These are phyloP conservation scores for Chaetoceros tenuissimus DNA, from an alignment of 108 stramenopile genomes.

Conservation along the genomic window DNA sequence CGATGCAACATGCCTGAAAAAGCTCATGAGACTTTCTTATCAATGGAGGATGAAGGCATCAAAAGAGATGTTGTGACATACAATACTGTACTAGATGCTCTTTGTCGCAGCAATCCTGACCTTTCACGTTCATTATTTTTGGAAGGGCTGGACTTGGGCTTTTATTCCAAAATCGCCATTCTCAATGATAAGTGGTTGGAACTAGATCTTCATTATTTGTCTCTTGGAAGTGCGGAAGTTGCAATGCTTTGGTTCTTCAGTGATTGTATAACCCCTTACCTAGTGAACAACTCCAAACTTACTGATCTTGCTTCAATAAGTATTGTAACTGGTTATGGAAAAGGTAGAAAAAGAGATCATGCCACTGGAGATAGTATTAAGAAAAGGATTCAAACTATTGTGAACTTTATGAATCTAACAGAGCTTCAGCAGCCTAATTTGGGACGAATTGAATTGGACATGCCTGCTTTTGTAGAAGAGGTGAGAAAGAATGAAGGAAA, in stretches of 20 bases:
- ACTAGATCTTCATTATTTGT: slow-evolving; percentile 78
- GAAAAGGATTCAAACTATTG: slow-evolving; percentile 72
- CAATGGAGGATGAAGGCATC: slow-evolving; percentile 67
- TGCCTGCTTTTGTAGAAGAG: slow-evolving; percentile 45
- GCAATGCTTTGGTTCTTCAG: slow-evolving; percentile 86
- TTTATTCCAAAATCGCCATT: slow-evolving; percentile 75
- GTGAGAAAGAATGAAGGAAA: slow-evolving; percentile 59
- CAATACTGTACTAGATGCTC: slow-evolving; percentile 84
- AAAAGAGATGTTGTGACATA: slow-evolving; percentile 74
- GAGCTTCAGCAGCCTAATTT: slow-evolving; percentile 70
- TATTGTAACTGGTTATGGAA: slow-evolving; percentile 88
- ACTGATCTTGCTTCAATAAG: slow-evolving; percentile 67
- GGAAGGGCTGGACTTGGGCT: slow-evolving; percentile 71
- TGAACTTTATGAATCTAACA: slow-evolving; percentile 72
- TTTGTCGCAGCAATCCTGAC: slow-evolving; percentile 57
- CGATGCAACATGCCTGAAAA: slow-evolving; percentile 78
- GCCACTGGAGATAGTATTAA: slow-evolving; percentile 77
- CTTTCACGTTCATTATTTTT: slow-evolving; percentile 67
- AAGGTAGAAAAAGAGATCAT: slow-evolving; percentile 57
- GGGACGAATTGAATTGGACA: slow-evolving; percentile 76
- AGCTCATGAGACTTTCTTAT: slow-evolving; percentile 66
- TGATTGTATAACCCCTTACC: slow-evolving; percentile 71
- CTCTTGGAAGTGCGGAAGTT: slow-evolving; percentile 78
- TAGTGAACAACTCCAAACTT: slow-evolving; percentile 59
- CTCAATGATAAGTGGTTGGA: slow-evolving; percentile 81